Evolutionary conservation across 2,329 filamentous ascomycete species (phyloP), one percentile per base, ranked within the genome.

Genomic region (Mollisiaceae sp.): DNA sequence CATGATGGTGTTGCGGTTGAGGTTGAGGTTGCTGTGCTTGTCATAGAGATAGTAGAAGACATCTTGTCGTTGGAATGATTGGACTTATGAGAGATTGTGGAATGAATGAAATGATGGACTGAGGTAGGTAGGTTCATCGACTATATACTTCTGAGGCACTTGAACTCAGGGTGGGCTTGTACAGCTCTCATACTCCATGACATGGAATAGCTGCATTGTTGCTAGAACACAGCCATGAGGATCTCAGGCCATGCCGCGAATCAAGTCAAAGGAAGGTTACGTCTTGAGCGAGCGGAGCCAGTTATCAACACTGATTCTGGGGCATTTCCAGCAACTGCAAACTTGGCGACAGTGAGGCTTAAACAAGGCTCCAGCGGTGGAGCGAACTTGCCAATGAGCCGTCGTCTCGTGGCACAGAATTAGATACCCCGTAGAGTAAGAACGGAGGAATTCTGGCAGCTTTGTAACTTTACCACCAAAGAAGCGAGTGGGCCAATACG

Each of bases 1-100:
- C 71, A 72, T 24, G 69, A 65, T 66, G 69, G 14, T 47, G 67
- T 69, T 60, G 71, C 64, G 22, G 65, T 63, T 14, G 59, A 36
- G 20, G 64, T 68, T 8, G 65, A 62, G n/a, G 65, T 71, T 27
- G 65, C 18, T 14, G 66, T 69, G 32, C 59, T 59, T 8, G 61
- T 43, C 47, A 67, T 15, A 8, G 63, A 63, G 15, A 45, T 64
- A 4, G 69, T 70, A 4, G 70, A 67, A 55, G 71, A 65, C 71
- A 72, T 71, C 27, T 38, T 60, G 54, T 24, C 9, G 9, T 20
- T 12, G 27, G 50, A 27, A 35, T 54, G 27, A 41, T 36, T 22
- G n/a, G 38, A 45, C 35, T 18, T 5, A 35, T 59, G 43, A 55
- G 56, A 39, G 12, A 15, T 9, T 14, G 36, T 18, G 41, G n/a